Evolutionary conservation across 2,329 filamentous ascomycete species (phyloP), one percentile per base, ranked within the genome.

Genomic region (Fusarium sp.): DNA sequence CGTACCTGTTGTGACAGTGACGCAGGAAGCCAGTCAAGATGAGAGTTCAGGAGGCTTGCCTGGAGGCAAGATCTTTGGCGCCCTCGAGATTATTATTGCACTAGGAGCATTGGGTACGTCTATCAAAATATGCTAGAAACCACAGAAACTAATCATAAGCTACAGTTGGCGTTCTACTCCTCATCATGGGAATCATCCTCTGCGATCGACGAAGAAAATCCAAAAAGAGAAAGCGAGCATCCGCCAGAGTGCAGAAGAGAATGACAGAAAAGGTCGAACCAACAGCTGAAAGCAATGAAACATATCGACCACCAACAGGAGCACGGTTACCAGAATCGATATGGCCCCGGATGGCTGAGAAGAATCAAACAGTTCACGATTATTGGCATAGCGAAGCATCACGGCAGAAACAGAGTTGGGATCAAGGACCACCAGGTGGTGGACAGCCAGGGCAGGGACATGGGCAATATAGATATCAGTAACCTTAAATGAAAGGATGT

Each of bases 11-110:
- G 66, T 60, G 12, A 70, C 72, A 2, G 57, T 57, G 16, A 64
- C 62, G 1, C 58, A 63, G 18, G 60, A 67, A 16, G 67, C 53
- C 6, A 26, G 6, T 3, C 8, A 42, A 11, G 64, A 56, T 13
- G 40, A 44, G 20, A 11, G 16, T 13, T 9, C 44, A n/a, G 47
- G 45, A 12, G 47, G 45, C 6, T 15, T 30, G 3, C 46, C 63
- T 11, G 41, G 58, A 10, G 54, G 49, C 8, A 62, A 62, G 30
- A 60, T 64, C 13, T 57, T 64, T 23, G 64, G 65, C 6, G 50
- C 65, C 3, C 38, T 65, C 2, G 65, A 72, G 16, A 69, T 74
- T 28, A 70, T 63, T 13, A 74, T 74, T n/a, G 72, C 69, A 1
- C 63, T 74, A 26, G 63, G 64, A 3, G 46, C 63, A 4, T 15